Conservation (phyloP, 1,139 yeast species). For the Protomyces pachydermus region DNA sequence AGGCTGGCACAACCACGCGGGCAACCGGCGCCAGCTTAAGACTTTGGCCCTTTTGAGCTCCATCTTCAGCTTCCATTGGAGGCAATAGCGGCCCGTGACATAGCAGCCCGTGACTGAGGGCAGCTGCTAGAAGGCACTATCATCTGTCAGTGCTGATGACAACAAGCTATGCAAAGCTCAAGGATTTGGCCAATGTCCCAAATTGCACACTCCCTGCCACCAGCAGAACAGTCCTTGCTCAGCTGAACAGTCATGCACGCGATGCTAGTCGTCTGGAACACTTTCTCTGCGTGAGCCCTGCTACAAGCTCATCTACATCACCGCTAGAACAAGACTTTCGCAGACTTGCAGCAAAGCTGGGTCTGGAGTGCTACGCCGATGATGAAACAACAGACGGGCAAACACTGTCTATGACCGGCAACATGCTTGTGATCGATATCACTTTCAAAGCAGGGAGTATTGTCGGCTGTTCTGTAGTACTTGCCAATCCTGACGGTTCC, state of each 20-base stretch:
- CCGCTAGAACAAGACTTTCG: background rate
- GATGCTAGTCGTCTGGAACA: background rate
- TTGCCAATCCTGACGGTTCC: slow-evolving; percentile 16
- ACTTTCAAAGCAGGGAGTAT: background rate
- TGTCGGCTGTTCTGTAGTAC: slow-evolving; percentile 9
- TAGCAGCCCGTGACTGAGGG: no score
- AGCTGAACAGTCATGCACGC: background rate
- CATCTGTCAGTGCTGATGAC: background rate
- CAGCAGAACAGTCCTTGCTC: background rate
- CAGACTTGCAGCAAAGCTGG: background rate
- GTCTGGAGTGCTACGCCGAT: slow-evolving; percentile 17
- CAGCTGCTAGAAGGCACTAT: no score
- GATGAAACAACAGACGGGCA: slow-evolving; percentile 2
- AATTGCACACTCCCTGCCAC: background rate
- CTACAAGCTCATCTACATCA: background rate
- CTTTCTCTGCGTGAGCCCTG: background rate
- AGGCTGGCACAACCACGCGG: no score
- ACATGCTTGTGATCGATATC: slow-evolving; percentile 20
- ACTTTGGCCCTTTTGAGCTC: no score
- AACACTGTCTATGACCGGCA: slow-evolving; percentile 18
- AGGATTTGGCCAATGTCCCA: background rate
- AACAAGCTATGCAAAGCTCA: background rate
- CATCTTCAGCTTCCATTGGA: no score
- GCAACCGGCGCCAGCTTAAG: no score
- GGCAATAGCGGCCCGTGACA: no score